Conservation (phyloP, 2,329 filamentous ascomycete genomes). For the Colletotrichum zoysiae region DNA sequence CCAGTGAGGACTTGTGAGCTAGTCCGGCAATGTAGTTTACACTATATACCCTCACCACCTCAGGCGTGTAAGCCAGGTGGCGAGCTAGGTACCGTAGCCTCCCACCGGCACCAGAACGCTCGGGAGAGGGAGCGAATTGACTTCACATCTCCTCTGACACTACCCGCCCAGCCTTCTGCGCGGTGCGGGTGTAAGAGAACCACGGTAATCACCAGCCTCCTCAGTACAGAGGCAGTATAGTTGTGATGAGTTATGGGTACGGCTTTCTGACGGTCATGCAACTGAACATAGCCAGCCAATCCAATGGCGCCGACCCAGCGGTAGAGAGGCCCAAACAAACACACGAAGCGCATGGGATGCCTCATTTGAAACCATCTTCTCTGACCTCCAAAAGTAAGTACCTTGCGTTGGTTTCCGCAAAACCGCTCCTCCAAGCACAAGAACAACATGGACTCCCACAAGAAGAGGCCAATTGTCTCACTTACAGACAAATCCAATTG, state of each 20-base stretch:
- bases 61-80: background rate
- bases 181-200: constrained; percentile 6
- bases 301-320: constrained; percentile 16
- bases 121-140: background rate
- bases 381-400: constrained; percentile 19
- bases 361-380: constrained; percentile 27
- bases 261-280: constrained; percentile 25
- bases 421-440: background rate
- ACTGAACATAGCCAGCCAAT: constrained; percentile 8
- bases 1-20: background rate
- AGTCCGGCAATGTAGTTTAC: background rate
- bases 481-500: constrained; percentile 5
- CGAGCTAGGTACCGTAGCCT: background rate
- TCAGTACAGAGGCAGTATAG: background rate
- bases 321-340: constrained; percentile 35
- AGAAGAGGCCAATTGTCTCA: background rate
- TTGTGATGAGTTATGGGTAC: constrained; percentile 7
- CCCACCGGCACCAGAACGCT: background rate
- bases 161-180: constrained; percentile 15
- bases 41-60: background rate
- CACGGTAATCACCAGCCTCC: background rate
- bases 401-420: constrained; percentile 27
- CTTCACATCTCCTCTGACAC: constrained; percentile 1
- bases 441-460: constrained; percentile 4
- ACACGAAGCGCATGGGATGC: constrained; percentile 32